Evolutionary conservation across 2,329 filamentous ascomycete genomes (phyloP).

Genomic region (Aspergillus melleus): DNA sequence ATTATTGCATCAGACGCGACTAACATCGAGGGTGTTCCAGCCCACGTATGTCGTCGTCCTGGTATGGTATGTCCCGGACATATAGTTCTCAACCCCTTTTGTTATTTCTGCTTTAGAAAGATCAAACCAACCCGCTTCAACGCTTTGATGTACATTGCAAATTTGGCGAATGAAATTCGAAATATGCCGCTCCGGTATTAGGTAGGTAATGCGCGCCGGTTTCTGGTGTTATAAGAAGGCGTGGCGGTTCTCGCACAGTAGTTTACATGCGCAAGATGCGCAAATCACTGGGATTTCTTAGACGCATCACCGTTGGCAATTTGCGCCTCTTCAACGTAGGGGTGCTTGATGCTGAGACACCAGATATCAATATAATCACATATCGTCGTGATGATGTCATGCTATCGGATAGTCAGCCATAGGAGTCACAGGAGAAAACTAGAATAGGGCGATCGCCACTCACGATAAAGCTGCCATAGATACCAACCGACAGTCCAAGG

Average conservation of each 20-base stretch:
- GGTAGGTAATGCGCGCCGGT: background rate
- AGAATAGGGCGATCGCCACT: conserved; percentile 21
- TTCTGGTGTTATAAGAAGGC: background rate
- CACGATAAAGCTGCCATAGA: conserved; percentile 95
- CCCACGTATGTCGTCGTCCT: conserved; percentile 4
- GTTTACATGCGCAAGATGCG: conserved; percentile 14
- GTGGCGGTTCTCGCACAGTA: conserved; percentile 6
- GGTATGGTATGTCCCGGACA: background rate
- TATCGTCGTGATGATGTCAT: conserved; percentile 95
- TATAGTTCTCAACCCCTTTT: background rate
- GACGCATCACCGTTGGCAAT: conserved; percentile 22
- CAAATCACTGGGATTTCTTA: conserved; percentile 29
- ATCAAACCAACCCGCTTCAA: conserved; percentile 4
- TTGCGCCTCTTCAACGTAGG: conserved; percentile 49
- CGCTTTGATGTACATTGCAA: conserved; percentile 2
- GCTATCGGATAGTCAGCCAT: conserved; percentile 32
- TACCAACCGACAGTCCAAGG: conserved; percentile 77
- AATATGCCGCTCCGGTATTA: background rate
- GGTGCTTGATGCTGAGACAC: conserved; percentile 96
- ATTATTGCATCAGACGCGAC: conserved; percentile 8
- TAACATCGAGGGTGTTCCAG: conserved; percentile 7
- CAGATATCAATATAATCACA: conserved; percentile 98
- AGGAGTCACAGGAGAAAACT: background rate
- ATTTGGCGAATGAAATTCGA: background rate
- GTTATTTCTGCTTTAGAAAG: background rate